phyloP scores from a whole-genome alignment of 139 green algal species.

The Trebouxia sp. region DNA sequence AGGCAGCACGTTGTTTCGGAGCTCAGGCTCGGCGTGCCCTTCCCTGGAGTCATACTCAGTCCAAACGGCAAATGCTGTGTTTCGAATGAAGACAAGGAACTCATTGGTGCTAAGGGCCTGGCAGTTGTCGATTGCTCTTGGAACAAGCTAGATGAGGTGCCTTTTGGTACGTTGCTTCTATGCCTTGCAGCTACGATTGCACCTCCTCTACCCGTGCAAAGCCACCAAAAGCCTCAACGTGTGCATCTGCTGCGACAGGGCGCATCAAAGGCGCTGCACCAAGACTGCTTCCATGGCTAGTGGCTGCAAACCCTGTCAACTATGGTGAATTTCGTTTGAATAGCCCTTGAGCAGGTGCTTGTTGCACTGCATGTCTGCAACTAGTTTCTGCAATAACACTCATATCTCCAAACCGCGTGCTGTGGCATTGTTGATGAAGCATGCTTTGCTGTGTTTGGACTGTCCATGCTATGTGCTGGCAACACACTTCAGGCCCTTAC shows the following conservation, averaged over 20 bases:
- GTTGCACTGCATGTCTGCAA: too few relatives aligned
- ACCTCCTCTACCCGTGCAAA: too few relatives aligned
- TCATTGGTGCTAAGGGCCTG: constrained; percentile 82
- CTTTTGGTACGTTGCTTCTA: constrained; percentile 64
- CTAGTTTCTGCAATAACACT: too few relatives aligned
- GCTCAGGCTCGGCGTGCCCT: constrained; percentile 76
- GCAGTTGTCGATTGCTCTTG: constrained; percentile 99
- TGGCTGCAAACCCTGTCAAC: constrained; percentile 98
- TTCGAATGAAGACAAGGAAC: constrained; percentile 75
- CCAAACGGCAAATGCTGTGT: constrained; percentile 70
- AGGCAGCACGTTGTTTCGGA: constrained; percentile 66
- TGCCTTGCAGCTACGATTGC: too few relatives aligned
- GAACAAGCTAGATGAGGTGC: constrained; percentile 94
- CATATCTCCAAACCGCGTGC: too few relatives aligned
- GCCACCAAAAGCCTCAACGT: too few relatives aligned
- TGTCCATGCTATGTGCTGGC: too few relatives aligned
- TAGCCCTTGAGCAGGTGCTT: constrained; percentile 2
- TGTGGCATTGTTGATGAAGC: background rate
- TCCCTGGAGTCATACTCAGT: constrained; percentile 85
- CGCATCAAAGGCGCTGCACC: constrained; percentile 76
- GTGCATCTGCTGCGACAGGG: too few relatives aligned
- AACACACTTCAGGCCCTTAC: too few relatives aligned
- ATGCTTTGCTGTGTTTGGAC: background rate
- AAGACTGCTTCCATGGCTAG: constrained; percentile 91
- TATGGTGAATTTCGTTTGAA: constrained; percentile 63